Base-by-base conservation (phyloP, 2,329 filamentous ascomycete genomes). In the Colletotrichum sp. region DNA sequence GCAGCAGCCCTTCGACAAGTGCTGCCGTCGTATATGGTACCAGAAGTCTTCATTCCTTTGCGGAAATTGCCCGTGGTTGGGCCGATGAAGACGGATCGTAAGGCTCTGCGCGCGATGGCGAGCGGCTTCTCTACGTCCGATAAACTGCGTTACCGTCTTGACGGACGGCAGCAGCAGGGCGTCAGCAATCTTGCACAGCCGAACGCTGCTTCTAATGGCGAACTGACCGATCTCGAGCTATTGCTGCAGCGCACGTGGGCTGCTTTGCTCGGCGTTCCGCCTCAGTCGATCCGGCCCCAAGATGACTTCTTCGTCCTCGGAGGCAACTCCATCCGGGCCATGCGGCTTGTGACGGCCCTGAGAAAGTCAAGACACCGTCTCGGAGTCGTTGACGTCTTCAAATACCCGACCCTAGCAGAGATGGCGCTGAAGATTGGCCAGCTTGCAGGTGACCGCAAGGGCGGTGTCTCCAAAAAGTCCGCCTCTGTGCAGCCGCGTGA, bases 11-110 rank as follows among this genome's bases (percentile, higher is more conserved):
- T 18, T 26, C 57, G 26, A 30, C 39, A 26, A 60, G 16, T 30
- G 8, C 1, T 60, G 12, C 57, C 57, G 24, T 28, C 26, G 0
- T 60, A 60, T 5, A 60, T 60, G 57, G 26, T 60, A 4, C 57
- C 57, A 1, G 57, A 18, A 4, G 0, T 28, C 24, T 60, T 28
- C 26, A 18, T 60, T 18, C 57, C 57, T 28, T 28, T 60, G 24
- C 24, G 16, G 0, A 18, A 26, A 4, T 28, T 60, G 0, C 57
- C 57, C 1, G 24, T 60, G 0, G 24, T 18, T 5, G 16, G 21
- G 24, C 26, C 57, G 3, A 28, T 26, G 24, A 60, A 60, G 24
- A 30, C 26, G 28, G 57, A 60, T 3, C 57, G 57, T 2, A 60
- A 30, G 6, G 4, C 16, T 16, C 21, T 60, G 6, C 57, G 57